Percentiles rank a stretch among this genome's conserved stretches.
phyloP scores from a whole-genome alignment of 148 eudicot genomes.

The Vaccinium vitisidaea region DNA sequence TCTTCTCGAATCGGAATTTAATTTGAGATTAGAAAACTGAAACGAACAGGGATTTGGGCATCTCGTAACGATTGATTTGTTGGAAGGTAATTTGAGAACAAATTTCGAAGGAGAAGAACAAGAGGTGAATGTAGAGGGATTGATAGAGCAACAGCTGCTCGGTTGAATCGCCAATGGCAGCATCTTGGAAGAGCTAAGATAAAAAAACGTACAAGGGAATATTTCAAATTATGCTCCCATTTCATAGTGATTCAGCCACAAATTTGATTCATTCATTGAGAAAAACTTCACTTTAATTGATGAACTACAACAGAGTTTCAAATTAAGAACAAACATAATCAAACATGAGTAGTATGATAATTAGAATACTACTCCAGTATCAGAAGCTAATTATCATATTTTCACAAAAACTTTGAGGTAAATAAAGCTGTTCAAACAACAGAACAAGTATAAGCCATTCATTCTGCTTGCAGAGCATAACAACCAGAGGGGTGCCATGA shows the following conservation, averaged over 20 bases:
- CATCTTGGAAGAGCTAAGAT: conserved; percentile 26
- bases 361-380: neutral
- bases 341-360: neutral
- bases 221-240: no score
- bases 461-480: neutral
- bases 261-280: no score
- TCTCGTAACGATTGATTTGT: conserved; percentile 26
- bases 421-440: neutral
- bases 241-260: neutral
- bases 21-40: conserved; percentile 13
- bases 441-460: neutral
- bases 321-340: neutral
- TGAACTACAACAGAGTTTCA: neutral
- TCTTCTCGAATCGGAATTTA: neutral
- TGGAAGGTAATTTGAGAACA: conserved; percentile 25
- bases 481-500: neutral
- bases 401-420: neutral
- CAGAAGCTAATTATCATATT: neutral
- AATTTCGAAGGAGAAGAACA: conserved; percentile 22
- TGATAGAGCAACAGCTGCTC: conserved; percentile 23
- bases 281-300: neutral
- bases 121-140: conserved; percentile 21
- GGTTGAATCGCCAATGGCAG: conserved; percentile 54
- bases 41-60: conserved; percentile 27
- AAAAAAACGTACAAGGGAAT: no score